These are phyloP conservation scores for Chondrus crispus DNA, from an alignment of 23 red algal genomes.

Conservation along the genomic window DNA sequence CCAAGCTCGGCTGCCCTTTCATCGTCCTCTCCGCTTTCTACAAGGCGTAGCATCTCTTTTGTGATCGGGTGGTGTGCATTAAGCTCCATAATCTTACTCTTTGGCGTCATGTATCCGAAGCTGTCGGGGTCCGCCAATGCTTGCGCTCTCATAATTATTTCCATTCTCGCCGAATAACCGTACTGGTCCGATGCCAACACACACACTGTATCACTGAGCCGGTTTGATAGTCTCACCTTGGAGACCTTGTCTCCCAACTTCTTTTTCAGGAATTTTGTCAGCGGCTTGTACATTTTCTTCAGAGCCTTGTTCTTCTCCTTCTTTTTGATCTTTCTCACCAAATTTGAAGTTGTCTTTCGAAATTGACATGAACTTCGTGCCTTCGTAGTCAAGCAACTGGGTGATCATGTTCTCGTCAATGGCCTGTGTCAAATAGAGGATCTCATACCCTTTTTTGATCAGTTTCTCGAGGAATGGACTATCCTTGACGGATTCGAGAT, in stretches of 20 bases:
- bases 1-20: constrained; percentile 50
- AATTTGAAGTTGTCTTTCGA: constrained; percentile 87
- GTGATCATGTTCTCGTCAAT: constrained; percentile 92
- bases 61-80: constrained; percentile 81
- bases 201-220: constrained; percentile 64
- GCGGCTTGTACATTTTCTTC: constrained; percentile 64
- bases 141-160: constrained; percentile 88
- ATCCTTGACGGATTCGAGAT: constrained; percentile 36
- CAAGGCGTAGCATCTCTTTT: constrained; percentile 39
- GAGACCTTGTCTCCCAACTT: constrained; percentile 68
- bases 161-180: constrained; percentile 87
- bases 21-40: constrained; percentile 32
- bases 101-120: constrained; percentile 65
- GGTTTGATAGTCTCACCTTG: constrained; percentile 78
- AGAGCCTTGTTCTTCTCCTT: constrained; percentile 62
- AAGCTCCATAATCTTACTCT: constrained; percentile 84
- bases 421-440: constrained; percentile 81
- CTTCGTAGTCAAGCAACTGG: constrained; percentile 72
- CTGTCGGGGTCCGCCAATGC: constrained; percentile 83
- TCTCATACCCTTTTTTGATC: constrained; percentile 76
- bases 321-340: constrained; percentile 73
- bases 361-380: constrained; percentile 79
- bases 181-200: constrained; percentile 73
- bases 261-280: constrained; percentile 77
- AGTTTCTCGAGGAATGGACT: constrained; percentile 94